Conservation (phyloP, 2,329 filamentous ascomycete species). For the Dryadomyces sulphureus region DNA sequence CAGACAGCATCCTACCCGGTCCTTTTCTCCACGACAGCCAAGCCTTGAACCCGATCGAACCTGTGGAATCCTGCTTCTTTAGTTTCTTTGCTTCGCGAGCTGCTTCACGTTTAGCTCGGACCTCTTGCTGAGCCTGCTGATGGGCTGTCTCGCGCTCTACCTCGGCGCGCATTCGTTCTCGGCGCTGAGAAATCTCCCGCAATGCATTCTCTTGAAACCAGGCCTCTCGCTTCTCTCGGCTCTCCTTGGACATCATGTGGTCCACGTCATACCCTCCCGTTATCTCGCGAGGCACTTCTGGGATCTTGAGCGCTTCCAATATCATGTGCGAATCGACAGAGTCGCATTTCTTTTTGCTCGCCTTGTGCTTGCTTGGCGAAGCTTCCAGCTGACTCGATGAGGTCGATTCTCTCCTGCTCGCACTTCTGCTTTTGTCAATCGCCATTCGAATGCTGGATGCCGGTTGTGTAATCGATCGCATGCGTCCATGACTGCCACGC, state of each 20-base stretch:
- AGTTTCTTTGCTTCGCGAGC: slow-evolving; percentile 1
- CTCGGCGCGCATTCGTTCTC: background rate
- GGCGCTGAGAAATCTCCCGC: background rate
- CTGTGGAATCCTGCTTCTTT: background rate
- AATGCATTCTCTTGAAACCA: slow-evolving; percentile 8
- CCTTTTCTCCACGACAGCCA: slow-evolving; percentile 9
- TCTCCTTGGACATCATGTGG: slow-evolving; percentile 2
- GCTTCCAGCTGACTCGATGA: background rate
- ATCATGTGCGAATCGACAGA: background rate
- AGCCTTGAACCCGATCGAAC: slow-evolving; percentile 2
- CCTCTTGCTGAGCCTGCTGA: background rate
- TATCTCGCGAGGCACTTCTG: slow-evolving; percentile 3
- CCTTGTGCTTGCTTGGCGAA: background rate
- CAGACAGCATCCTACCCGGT: slow-evolving; percentile 1
- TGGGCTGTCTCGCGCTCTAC: background rate
- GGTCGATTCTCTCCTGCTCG: background rate
- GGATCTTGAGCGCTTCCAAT: slow-evolving; percentile 6
- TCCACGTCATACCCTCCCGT: slow-evolving; percentile 3
- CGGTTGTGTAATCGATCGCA: slow-evolving; percentile 4
- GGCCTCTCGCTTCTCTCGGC: slow-evolving; percentile 4
- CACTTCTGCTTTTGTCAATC: background rate
- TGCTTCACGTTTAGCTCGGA: background rate
- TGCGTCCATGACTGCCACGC: background rate
- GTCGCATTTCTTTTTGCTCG: background rate
- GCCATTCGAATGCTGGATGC: background rate